Evolutionary conservation across 2,329 filamentous ascomycete genomes (phyloP), one percentile per base, ranked within the genome.

Genomic region (Cadophora malorum): DNA sequence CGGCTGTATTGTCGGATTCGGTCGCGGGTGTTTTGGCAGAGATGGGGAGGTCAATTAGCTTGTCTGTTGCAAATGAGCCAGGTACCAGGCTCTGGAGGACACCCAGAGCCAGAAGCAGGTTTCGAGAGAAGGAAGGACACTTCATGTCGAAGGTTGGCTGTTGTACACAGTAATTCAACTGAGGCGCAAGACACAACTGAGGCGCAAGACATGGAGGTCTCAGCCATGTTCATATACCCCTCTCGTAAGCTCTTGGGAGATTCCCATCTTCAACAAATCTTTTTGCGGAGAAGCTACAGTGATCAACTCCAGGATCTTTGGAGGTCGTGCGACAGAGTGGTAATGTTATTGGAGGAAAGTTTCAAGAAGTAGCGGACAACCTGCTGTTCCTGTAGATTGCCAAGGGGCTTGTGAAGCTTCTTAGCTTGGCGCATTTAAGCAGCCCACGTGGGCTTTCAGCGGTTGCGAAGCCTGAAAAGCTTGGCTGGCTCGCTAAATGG

Each of bases 151-250:
- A 14, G 23, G 12, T 58, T 23, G 33, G 38, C 10, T n/a, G 33
- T 14, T 21, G 9, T 16, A 56, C 16, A 25, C 31, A 58, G n/a
- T 3, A 33, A 23, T 3, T 16, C 33, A 33, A 33, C 55, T 14
- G 55, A n/a, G 23, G 8, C 7, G 9, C 33, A 21, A 16, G 10
- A 23, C 9, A 14, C 33, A 33, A 33, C 55, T 14, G 55, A n/a
- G 23, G 8, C 7, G 9, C 33, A 21, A 16, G 10, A 12, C 7
- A 10, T 38, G 3, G 55, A 56, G 55, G 55, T 58, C 31, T 38
- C 55, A 41, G 5, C 53, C 55, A 58, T 58, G 10, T 38, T 58
- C 55, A 58, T 58, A 58, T 58, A 58, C 55, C 31, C 53, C 19
- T 35, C 28, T 28, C 5, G 5, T 5, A 5, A 7, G 10, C 12